phyloP scores from a whole-genome alignment of 2,329 filamentous ascomycete genomes.

The Penicillium sp. region DNA sequence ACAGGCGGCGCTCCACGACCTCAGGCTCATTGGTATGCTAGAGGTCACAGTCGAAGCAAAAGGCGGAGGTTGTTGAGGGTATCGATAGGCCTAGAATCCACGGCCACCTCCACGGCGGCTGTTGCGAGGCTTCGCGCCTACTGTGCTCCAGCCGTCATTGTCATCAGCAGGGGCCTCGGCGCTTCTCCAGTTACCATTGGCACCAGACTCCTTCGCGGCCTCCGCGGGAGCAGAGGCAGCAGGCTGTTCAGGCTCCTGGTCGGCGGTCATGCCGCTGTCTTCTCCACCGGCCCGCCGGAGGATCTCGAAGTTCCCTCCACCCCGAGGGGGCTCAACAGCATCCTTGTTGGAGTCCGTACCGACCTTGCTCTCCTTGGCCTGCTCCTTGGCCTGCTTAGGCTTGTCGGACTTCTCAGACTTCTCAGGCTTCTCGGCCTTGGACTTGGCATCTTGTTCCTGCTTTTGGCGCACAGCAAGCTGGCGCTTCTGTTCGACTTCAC shows the following conservation, averaged over 20 bases:
- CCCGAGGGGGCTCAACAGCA: conserved; percentile 43
- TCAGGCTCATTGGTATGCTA: conserved; percentile 13
- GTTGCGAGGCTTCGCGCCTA: conserved; percentile 49
- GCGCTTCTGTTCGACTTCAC: conserved; percentile 87
- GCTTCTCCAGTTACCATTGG: conserved; percentile 50
- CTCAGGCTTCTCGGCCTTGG: conserved; percentile 66
- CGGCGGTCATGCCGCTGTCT: conserved; percentile 53
- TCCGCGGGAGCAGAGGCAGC: conserved; percentile 52
- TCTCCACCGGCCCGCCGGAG: conserved; percentile 55
- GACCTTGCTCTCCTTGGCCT: conserved; percentile 39
- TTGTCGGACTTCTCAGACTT: conserved; percentile 63
- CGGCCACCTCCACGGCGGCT: conserved; percentile 48
- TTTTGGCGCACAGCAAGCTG: conserved; percentile 75
- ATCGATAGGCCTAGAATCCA: conserved; percentile 45
- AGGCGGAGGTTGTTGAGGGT: conserved; percentile 29
- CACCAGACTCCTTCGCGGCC: conserved; percentile 57
- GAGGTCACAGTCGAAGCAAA: conserved; percentile 13
- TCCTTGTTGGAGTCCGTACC: conserved; percentile 49
- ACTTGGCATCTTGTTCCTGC: conserved; percentile 63
- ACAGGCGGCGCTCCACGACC: neutral
- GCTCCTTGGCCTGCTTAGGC: conserved; percentile 63
- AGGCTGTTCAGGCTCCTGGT: conserved; percentile 56
- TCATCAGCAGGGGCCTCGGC: conserved; percentile 37
- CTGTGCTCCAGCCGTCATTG: conserved; percentile 55
- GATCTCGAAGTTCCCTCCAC: conserved; percentile 59